Evolutionary conservation across 805 yeast genomes (phyloP).

Genomic region (Candida anglica): DNA sequence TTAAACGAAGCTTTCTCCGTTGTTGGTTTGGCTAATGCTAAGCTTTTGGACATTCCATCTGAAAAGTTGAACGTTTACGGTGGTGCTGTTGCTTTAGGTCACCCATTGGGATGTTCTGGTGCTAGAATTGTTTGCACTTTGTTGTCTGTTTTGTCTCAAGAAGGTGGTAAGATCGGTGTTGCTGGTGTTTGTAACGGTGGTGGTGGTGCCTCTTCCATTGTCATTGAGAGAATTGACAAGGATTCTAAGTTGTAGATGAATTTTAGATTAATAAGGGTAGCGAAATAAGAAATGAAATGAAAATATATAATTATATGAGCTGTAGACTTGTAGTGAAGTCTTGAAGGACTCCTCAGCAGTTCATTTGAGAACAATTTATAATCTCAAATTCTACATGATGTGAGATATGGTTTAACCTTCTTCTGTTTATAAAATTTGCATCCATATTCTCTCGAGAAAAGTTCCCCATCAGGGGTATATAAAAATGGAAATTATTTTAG

Average conservation of each 20-base stretch:
- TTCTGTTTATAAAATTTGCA: no score
- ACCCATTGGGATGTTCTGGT: slow-evolving; percentile 95
- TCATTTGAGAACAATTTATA: no score
- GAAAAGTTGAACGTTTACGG: slow-evolving; percentile 84
- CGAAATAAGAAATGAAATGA: no score
- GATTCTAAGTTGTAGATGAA: slow-evolving; percentile 31
- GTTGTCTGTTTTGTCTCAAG: slow-evolving; percentile 75
- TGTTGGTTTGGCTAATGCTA: slow-evolving; percentile 87
- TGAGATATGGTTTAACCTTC: no score
- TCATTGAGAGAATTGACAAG: slow-evolving; percentile 62
- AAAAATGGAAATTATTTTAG: no score
- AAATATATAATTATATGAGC: no score
- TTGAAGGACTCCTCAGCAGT: no score
- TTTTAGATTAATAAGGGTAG: no score
- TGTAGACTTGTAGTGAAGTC: no score
- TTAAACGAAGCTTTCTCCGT: slow-evolving; percentile 98
- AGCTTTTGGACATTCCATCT: slow-evolving; percentile 58
- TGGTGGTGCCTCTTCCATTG: slow-evolving; percentile 96
- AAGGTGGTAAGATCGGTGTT: slow-evolving; percentile 76
- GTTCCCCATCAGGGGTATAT: no score
- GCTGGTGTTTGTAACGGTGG: slow-evolving; percentile 99
- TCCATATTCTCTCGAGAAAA: no score
- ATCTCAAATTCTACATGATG: no score
- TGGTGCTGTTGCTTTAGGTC: slow-evolving; percentile 95
- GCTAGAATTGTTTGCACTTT: slow-evolving; percentile 90